Percentiles rank a stretch among this genome's conserved stretches.
These are phyloP conservation scores for Arabis alpina DNA, from an alignment of 345 rosid genomes.

Conservation along the genomic window DNA sequence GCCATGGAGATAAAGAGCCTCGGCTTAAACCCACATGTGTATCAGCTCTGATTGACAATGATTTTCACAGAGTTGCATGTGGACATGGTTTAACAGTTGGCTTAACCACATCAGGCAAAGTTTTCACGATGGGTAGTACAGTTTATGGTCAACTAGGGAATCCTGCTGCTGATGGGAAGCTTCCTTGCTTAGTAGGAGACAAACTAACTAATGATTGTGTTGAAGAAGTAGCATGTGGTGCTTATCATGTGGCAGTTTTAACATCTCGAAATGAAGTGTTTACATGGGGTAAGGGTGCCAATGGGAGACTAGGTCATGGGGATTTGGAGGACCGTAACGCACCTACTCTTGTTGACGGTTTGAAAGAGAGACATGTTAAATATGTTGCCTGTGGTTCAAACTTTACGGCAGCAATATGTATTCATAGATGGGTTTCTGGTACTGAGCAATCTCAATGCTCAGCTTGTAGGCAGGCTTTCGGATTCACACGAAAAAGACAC, in stretches of 20 bases:
- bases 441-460: conserved; percentile 94
- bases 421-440: conserved; percentile 92
- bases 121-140: conserved; percentile 90
- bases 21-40: conserved; percentile 92
- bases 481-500: conserved; percentile 91
- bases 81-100: conserved; percentile 96
- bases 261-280: conserved; percentile 85
- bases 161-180: conserved; percentile 77
- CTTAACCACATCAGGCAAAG: conserved; percentile 74
- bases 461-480: conserved; percentile 90
- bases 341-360: conserved; percentile 75
- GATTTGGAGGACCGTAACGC: conserved; percentile 83
- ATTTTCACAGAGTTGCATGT: conserved; percentile 82
- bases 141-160: conserved; percentile 97
- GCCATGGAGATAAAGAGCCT: conserved; percentile 95
- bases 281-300: conserved; percentile 98
- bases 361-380: conserved; percentile 90
- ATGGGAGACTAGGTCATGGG: conserved; percentile 96
- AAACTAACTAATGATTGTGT: conserved; percentile 67
- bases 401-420: conserved; percentile 84
- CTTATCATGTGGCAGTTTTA: conserved; percentile 82
- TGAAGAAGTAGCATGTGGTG: conserved; percentile 90
- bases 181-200: conserved; percentile 75
- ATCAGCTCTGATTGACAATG: conserved; percentile 77
- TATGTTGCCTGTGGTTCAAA: conserved; percentile 89